phyloP scores from a whole-genome alignment of 768 basidiomycete genomes.

The Antrodiella citrinella region DNA sequence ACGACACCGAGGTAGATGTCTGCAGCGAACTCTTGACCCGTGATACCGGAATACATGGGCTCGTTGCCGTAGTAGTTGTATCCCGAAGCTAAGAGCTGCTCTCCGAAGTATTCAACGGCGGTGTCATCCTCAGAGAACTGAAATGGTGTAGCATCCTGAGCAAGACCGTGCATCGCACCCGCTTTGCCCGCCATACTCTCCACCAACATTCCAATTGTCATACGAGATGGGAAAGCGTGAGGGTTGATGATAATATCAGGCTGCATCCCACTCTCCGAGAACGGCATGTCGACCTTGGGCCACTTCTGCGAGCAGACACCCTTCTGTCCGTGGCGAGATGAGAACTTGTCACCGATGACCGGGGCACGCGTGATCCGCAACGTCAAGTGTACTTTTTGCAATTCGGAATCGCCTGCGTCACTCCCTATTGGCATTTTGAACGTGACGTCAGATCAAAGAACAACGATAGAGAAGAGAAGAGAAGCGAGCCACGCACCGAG shows the following conservation, averaged over 20 bases:
- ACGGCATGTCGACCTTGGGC: constrained; percentile 98
- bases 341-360: constrained; percentile 99
- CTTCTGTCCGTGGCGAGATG: constrained; percentile 97
- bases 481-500: constrained; percentile 72
- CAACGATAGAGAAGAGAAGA: constrained; percentile 1
- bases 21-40: constrained; percentile 95
- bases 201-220: constrained; percentile 99
- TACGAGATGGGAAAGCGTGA: constrained; percentile 97
- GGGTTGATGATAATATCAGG: constrained; percentile 99
- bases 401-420: constrained; percentile 80
- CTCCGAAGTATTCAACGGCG: constrained; percentile 96
- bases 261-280: constrained; percentile 97
- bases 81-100: constrained; percentile 86
- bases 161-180: constrained; percentile 95
- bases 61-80: constrained; percentile 99
- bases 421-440: constrained; percentile 41
- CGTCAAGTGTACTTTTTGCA: constrained; percentile 90
- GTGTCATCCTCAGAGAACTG: constrained; percentile 97
- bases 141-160: constrained; percentile 98
- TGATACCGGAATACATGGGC: constrained; percentile 99
- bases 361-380: constrained; percentile 90
- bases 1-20: constrained; percentile 99
- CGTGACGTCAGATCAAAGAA: background rate
- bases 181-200: constrained; percentile 99
- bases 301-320: constrained; percentile 99